Evolutionary conservation across 2,329 filamentous ascomycete species (phyloP).

Genomic region (Diaporthe destruens): DNA sequence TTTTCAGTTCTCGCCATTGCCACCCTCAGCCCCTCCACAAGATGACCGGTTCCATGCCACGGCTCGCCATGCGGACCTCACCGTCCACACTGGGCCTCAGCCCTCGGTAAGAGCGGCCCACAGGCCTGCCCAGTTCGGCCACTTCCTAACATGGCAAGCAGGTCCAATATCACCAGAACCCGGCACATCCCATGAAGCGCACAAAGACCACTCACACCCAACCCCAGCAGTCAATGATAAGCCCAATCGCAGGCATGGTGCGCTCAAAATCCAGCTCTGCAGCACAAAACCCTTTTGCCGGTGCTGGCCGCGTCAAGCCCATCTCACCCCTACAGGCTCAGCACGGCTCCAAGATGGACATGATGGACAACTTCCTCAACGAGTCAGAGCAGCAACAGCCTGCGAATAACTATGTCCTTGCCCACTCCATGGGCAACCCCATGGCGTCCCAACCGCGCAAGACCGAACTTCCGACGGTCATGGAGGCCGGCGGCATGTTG

Average conservation of each 20-base stretch:
- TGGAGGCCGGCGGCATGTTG: conserved; percentile 41
- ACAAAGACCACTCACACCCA: conserved; percentile 47
- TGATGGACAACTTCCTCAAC: conserved; percentile 41
- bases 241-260: conserved; percentile 56
- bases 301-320: conserved; percentile 52
- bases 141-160: conserved; percentile 12
- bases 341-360: conserved; percentile 25
- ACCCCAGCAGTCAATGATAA: conserved; percentile 48
- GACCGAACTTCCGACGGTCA: conserved; percentile 4
- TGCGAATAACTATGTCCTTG: conserved; percentile 41
- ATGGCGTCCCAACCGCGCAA: conserved; percentile 21
- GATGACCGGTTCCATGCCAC: conserved; percentile 19
- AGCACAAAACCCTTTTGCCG: conserved; percentile 54
- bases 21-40: conserved; percentile 21
- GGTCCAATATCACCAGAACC: conserved; percentile 31
- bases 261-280: conserved; percentile 59
- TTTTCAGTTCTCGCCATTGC: conserved; percentile 21
- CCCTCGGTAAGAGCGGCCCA: conserved; percentile 35
- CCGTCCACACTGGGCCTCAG: conserved; percentile 30
- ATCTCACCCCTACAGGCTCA: conserved; percentile 45
- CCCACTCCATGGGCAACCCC: conserved; percentile 29
- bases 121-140: conserved; percentile 2
- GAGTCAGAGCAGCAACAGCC: conserved; percentile 43
- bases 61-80: conserved; percentile 29
- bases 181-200: conserved; percentile 47